Conservation (phyloP, 2,329 filamentous ascomycete species). For the Chrysoporthe deuterocubensis region DNA sequence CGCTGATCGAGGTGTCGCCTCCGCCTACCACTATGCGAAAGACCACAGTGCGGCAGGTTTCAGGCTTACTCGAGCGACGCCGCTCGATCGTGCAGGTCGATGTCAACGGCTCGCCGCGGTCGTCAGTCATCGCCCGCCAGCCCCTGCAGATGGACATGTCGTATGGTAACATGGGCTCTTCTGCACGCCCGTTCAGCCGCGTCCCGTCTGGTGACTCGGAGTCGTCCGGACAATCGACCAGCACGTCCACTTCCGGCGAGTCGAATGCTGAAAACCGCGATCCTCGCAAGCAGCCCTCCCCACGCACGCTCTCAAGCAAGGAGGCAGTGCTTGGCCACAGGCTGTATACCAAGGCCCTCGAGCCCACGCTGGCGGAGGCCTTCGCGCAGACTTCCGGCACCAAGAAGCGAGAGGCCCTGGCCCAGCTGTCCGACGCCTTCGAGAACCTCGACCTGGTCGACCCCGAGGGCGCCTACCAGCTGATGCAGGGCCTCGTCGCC, state of each 20-base stretch:
- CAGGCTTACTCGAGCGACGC: conserved; percentile 35
- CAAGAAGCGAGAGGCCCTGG: conserved; percentile 80
- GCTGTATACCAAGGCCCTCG: conserved; percentile 79
- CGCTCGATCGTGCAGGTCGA: conserved; percentile 35
- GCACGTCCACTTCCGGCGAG: conserved; percentile 42
- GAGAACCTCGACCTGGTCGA: conserved; percentile 83
- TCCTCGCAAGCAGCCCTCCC: conserved; percentile 42
- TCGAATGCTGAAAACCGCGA: conserved; percentile 65
- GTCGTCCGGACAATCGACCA: conserved; percentile 41
- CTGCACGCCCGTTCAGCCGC: conserved; percentile 87
- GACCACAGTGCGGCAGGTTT: conserved; percentile 58
- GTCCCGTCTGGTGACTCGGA: conserved; percentile 72
- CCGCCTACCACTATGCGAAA: conserved; percentile 61
- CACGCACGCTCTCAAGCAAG: conserved; percentile 68
- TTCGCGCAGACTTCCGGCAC: conserved; percentile 74
- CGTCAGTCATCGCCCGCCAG: conserved; percentile 62
- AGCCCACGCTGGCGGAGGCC: conserved; percentile 81
- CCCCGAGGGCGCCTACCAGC: conserved; percentile 85
- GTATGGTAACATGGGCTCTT: conserved; percentile 91
- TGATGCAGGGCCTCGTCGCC: conserved; percentile 79
- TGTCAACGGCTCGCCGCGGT: conserved; percentile 48
- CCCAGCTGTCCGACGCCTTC: conserved; percentile 83
- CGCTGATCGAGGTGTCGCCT: conserved; percentile 61
- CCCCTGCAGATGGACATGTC: conserved; percentile 88
- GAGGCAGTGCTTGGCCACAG: conserved; percentile 82